Evolutionary conservation across 2,329 filamentous ascomycete species (phyloP).

Genomic region (Ophiostoma himal-ulmi): DNA sequence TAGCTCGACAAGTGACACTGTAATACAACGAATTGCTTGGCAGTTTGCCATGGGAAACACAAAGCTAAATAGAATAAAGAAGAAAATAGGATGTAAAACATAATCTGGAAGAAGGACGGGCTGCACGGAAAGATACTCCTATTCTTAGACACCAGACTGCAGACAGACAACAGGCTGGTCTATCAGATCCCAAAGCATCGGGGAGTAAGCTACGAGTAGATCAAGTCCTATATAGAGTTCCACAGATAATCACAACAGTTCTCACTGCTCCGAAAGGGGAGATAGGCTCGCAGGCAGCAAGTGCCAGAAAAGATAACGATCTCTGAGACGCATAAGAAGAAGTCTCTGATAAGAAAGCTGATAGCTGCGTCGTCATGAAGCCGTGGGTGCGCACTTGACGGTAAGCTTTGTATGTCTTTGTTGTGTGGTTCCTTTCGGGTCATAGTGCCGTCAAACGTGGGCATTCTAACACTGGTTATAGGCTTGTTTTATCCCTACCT

Average conservation of each 20-base stretch:
- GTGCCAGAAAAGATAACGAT: not conserved
- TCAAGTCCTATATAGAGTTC: conserved; percentile 10
- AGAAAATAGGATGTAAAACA: not conserved
- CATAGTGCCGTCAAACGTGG: not conserved
- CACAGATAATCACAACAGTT: not conserved
- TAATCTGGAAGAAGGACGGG: not conserved
- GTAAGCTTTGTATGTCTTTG: not conserved
- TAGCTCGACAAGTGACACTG: not conserved
- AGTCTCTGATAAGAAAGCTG: not conserved
- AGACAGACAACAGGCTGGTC: not conserved
- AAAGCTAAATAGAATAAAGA: not conserved
- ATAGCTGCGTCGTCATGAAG: not conserved
- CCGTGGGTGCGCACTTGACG: not conserved
- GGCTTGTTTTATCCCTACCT: not conserved
- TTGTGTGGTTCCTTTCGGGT: not conserved
- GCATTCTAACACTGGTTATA: not conserved
- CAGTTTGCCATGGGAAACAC: conserved; percentile 2
- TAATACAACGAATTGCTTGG: not conserved
- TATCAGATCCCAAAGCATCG: not conserved
- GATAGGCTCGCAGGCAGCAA: not conserved
- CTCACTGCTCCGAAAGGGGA: conserved; percentile 7
- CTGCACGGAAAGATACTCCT: not conserved
- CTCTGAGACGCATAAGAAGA: not conserved
- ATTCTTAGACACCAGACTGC: not conserved
- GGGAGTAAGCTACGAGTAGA: not conserved